Base-by-base conservation (phyloP, 257 asterid genomes). In the Dorcoceras hygrometricum region DNA sequence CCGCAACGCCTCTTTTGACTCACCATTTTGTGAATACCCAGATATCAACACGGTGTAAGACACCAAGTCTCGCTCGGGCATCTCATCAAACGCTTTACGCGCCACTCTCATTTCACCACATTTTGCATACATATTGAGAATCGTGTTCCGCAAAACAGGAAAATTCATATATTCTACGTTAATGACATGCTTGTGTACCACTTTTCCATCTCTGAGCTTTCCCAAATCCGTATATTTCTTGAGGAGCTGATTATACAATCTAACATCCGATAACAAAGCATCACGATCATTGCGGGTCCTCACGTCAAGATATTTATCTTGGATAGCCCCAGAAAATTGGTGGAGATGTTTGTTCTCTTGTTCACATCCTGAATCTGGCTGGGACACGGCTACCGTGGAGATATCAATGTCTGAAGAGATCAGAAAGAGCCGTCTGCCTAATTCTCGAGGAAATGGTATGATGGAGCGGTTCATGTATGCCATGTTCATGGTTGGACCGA, bases 41-140 rank as follows among this genome's bases (percentile, higher is more conserved):
- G 83, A 82, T 55, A 91, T 82, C 78, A 91, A 50, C 62, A 78
- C 81, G 31, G 98, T 87, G 77, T 88, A 91, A 23, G 95, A 83
- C 48, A 91, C 97, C 89, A 88, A 83, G 69, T 91, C 97, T 53
- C 84, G 71, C 0, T 76, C 79, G 39, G 74, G 75, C 96, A 91
- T 91, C 80, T 54, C 86, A 68, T 83, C 89, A n/a, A 91, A 91
- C 86, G 76, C 91, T 4, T 76, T 69, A 0, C 78, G 90, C 3
- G 91, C 96, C 65, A 76, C 63, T n/a, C 23, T 73, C 80, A 86
- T 60, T 51, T 86, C 71, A 4, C 79, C 83, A 55, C 84, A 83
- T 75, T 87, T 91, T 0, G 84, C 86, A 8, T 81, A 87, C 94
- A 85, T 82, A 22, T 78, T 87, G 19, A 89, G 29, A 11, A 81